These are phyloP conservation scores for Cornus kousa DNA, from an alignment of 148 eudicot genomes.

Conservation along the genomic window DNA sequence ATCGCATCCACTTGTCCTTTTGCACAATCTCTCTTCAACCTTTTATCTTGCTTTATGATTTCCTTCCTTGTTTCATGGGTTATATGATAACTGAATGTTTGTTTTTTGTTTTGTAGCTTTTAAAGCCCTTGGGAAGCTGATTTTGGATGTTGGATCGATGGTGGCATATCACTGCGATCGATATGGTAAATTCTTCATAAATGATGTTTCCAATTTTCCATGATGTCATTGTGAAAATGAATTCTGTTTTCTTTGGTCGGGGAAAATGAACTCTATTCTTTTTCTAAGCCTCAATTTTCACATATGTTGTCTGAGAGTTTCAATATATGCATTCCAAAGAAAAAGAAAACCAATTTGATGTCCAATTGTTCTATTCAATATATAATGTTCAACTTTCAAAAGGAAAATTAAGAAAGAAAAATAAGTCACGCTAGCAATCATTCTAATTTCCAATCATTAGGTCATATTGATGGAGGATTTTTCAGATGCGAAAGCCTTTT, in stretches of 20 bases:
- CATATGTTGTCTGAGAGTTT: not conserved
- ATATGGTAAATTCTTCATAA: constrained; percentile 48
- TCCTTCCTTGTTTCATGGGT: not conserved
- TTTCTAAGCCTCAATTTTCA: constrained; percentile 7
- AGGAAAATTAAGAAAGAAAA: too few relatives aligned
- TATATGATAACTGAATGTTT: not conserved
- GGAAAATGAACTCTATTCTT: too few relatives aligned
- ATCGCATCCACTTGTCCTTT: not conserved
- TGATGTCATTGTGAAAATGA: not conserved
- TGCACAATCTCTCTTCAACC: not conserved
- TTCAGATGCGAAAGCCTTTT: too few relatives aligned
- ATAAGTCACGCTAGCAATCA: too few relatives aligned
- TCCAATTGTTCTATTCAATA: too few relatives aligned
- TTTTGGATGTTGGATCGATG: constrained; percentile 81
- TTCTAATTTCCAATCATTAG: too few relatives aligned
- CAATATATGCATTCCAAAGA: not conserved
- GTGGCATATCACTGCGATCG: constrained; percentile 89
- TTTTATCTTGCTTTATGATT: not conserved
- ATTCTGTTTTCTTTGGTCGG: not conserved
- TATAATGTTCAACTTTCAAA: too few relatives aligned
- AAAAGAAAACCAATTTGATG: too few relatives aligned
- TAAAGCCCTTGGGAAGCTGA: constrained; percentile 86
- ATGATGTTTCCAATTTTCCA: not conserved
- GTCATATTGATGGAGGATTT: too few relatives aligned
- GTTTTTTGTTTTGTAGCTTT: constrained; percentile 51